phyloP scores from a whole-genome alignment of 805 yeast genomes.

The Candida khao-thaluensis region DNA sequence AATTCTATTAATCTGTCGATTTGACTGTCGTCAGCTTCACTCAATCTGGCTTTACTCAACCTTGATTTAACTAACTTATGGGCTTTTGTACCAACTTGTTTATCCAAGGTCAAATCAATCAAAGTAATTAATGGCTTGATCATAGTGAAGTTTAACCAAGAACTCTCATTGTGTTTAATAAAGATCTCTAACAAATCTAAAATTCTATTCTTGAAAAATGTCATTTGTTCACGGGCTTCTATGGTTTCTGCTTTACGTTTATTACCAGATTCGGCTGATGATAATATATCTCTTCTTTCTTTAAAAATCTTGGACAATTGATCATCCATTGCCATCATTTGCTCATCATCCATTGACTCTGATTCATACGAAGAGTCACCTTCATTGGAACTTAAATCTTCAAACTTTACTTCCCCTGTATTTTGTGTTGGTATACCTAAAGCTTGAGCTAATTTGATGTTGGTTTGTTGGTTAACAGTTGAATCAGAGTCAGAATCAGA shows the following conservation, averaged over 20 bases:
- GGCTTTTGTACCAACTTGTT: conserved; percentile 68
- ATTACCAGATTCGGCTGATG: conserved; percentile 52
- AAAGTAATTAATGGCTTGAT: conserved; percentile 58
- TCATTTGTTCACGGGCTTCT: conserved; percentile 77
- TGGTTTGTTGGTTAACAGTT: conserved; percentile 45
- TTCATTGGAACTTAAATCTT: conserved; percentile 38
- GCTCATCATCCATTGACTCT: conserved; percentile 87
- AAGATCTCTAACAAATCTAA: conserved; percentile 74
- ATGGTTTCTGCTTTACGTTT: conserved; percentile 69
- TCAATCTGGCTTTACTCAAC: conserved; percentile 50
- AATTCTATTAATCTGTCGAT: conserved; percentile 20
- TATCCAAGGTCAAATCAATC: conserved; percentile 67
- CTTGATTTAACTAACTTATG: conserved; percentile 65
- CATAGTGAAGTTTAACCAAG: conserved; percentile 41
- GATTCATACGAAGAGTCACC: conserved; percentile 63
- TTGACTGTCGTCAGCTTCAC: conserved; percentile 14
- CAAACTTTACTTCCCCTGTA: conserved; percentile 46
- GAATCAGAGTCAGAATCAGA: conserved; percentile 15
- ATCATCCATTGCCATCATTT: conserved; percentile 91
- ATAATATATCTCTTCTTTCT: conserved; percentile 70
- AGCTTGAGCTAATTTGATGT: conserved; percentile 66
- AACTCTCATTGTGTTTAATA: conserved; percentile 44
- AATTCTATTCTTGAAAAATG: conserved; percentile 73
- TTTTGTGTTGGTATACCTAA: conserved; percentile 56
- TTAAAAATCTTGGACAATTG: conserved; percentile 81